Evolutionary conservation across 306 rosid genomes (phyloP).

Genomic region (Dalbergia cochinchinensis): DNA sequence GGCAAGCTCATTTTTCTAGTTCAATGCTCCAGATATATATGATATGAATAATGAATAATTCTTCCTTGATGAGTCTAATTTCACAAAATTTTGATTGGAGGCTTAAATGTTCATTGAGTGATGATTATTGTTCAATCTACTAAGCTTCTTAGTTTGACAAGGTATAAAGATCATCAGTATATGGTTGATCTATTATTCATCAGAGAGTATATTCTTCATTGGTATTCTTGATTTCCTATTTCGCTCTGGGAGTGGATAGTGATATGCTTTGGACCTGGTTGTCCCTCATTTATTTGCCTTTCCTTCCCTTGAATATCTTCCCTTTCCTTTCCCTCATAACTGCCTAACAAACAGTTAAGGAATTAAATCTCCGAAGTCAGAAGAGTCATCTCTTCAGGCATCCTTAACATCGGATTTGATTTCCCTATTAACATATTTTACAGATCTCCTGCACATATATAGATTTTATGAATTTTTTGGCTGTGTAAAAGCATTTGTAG

Average conservation of each 20-base stretch:
- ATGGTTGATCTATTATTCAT: neutral
- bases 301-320: too few species aligned
- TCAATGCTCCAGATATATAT: neutral
- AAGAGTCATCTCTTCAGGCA: neutral
- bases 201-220: neutral
- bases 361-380: slow-evolving; percentile 9
- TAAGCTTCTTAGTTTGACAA: neutral
- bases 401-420: neutral
- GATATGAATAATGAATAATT: neutral
- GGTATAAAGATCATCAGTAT: slow-evolving; percentile 15
- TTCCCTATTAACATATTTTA: neutral
- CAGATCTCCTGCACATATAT: neutral
- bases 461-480: neutral
- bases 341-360: neutral
- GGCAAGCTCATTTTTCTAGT: slow-evolving; percentile 58
- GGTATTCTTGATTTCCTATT: neutral
- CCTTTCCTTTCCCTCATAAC: too few species aligned
- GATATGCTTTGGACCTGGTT: neutral
- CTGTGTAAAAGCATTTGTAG: neutral
- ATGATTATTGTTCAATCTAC: neutral
- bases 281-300: too few species aligned
- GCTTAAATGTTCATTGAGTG: slow-evolving; percentile 2
- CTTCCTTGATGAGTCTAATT: slow-evolving; percentile 4
- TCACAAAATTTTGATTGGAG: slow-evolving; percentile 19
- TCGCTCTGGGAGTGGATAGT: slow-evolving; percentile 1